These are phyloP conservation scores for Talaromyces atroroseus DNA, from an alignment of 2,329 filamentous ascomycete species.

Conservation along the genomic window DNA sequence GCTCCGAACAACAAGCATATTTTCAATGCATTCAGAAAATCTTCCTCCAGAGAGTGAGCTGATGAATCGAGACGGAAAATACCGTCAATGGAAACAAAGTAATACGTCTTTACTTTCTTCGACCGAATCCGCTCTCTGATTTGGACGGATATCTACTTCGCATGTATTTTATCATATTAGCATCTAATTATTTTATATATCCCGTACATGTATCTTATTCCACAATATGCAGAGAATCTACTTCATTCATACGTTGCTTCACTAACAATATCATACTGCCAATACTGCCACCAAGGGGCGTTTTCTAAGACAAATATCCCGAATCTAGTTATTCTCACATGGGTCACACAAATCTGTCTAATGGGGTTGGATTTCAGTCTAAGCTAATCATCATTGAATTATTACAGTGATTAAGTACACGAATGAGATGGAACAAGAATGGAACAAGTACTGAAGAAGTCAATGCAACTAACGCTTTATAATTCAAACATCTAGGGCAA, in stretches of 20 bases:
- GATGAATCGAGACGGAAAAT: background rate
- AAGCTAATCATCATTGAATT: background rate
- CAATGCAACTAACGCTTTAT: background rate
- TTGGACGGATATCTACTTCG: background rate
- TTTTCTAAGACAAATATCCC: too few relatives aligned
- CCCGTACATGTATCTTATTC: background rate
- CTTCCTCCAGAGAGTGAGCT: background rate
- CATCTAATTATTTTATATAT: background rate
- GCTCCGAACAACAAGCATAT: too few relatives aligned
- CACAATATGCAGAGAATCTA: too few relatives aligned
- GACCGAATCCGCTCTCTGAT: background rate
- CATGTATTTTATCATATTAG: background rate
- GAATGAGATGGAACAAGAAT: background rate
- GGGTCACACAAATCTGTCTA: too few relatives aligned
- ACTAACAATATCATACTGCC: too few relatives aligned
- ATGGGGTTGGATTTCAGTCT: background rate
- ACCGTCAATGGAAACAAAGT: background rate
- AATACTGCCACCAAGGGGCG: too few relatives aligned
- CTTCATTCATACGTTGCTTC: background rate
- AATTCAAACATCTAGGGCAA: background rate
- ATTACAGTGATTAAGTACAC: background rate
- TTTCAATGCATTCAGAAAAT: background rate
- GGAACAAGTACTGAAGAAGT: too few relatives aligned
- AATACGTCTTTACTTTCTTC: background rate
- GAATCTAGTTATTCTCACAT: too few relatives aligned